Base-by-base conservation (phyloP, 192 early-diverging fungal genomes). In the Radiomyces spectabilis region DNA sequence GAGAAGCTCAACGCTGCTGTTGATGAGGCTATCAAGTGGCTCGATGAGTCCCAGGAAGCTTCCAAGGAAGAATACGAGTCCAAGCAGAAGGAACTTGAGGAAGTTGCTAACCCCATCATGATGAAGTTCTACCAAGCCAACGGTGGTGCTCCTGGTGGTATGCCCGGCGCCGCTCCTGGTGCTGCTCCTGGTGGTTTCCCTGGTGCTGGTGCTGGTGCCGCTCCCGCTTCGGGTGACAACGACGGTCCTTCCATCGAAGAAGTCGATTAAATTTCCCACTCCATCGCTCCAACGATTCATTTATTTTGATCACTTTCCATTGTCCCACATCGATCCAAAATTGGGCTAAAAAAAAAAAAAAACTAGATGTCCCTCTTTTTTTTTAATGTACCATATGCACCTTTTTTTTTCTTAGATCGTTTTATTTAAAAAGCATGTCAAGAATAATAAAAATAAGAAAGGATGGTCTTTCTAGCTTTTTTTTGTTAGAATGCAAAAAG, bases 81-180 rank as follows among this genome's bases (percentile, higher is more conserved):
- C 63, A 78, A 76, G 59, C 87, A 91, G 76, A 95, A 94, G 83
- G 85, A 92, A 65, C 82, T 97, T 51, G 92, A 95, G 79, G 78
- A 80, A 59, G 53, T 87, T 48, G 91, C 91, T 63, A 91, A 94
- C 80, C 93, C 93, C 55, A 95, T 97, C 83, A 95, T 95, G 86
- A 86, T 78, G 73, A 90, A 86, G 76, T 66, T 97, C 62, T 97
- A 97, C 79, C 80, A 84, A 68, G 76, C 63, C 54, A 79, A 69
- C 26, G 38, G 39, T 43, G 91, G 79, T 74, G 75, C 58, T 61
- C 74, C 65, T 55, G 82, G 69, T 32, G 43, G 43, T 41, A 89
- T 77, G 74, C 71, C 63, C 58, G 51, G 51, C 22, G 55, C 43
- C 47, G 33, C 29, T 32, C 41, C 55, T 15, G 55, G 55, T 22